Percentiles rank a stretch among this genome's conserved stretches.
phyloP scores from a whole-genome alignment of 306 rosid species.

The Astragalus membranaceus region DNA sequence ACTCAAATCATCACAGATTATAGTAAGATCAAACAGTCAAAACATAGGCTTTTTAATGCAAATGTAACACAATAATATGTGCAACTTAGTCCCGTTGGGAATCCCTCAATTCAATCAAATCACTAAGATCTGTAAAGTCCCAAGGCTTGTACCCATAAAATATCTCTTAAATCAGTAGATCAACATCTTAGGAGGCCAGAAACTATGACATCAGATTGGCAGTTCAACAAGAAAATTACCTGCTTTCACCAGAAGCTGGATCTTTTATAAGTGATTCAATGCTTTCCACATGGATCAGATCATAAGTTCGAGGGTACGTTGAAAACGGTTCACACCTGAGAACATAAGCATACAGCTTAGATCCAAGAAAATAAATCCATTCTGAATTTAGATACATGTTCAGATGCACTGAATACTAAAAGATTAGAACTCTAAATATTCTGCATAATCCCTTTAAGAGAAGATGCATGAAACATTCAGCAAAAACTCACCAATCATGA shows the following conservation, averaged over 20 bases:
- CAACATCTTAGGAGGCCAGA: constrained; percentile 6
- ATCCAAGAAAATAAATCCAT: constrained; percentile 12
- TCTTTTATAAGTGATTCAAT: constrained; percentile 71
- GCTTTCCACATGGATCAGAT: constrained; percentile 70
- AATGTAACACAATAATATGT: no score
- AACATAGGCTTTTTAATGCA: no score
- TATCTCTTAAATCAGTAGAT: not conserved
- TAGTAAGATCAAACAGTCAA: not conserved
- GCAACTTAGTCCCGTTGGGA: no score
- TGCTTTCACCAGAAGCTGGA: constrained; percentile 58
- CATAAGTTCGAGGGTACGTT: constrained; percentile 90
- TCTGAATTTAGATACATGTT: not conserved
- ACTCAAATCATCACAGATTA: not conserved
- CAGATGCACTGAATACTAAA: not conserved
- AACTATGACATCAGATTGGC: not conserved
- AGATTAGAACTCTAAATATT: not conserved
- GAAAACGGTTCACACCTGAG: constrained; percentile 98
- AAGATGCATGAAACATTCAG: not conserved
- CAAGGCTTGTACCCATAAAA: not conserved
- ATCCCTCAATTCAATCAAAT: not conserved
- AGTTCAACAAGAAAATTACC: constrained; percentile 38
- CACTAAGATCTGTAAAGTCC: not conserved
- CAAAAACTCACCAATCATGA: constrained; percentile 79
- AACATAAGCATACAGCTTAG: constrained; percentile 30
- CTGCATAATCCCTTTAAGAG: not conserved